phyloP scores from a whole-genome alignment of 2,329 filamentous ascomycete genomes.

The Aspergillus candidus region DNA sequence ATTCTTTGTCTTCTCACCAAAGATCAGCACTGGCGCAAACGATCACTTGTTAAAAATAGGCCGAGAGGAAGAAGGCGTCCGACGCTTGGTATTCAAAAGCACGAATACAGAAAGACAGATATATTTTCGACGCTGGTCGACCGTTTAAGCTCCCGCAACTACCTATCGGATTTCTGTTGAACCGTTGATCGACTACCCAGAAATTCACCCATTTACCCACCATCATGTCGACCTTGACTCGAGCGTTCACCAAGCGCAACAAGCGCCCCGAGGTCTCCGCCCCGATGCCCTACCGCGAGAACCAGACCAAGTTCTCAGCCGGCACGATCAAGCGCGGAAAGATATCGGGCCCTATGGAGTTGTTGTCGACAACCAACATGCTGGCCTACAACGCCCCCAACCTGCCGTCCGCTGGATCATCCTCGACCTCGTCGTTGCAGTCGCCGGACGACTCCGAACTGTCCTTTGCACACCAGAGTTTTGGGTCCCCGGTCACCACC shows the following conservation, averaged over 20 bases:
- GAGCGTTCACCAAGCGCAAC: conserved; percentile 45
- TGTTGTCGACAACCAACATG: conserved; percentile 93
- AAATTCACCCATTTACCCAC: neutral
- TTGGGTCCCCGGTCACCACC: conserved; percentile 44
- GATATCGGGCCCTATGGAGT: conserved; percentile 80
- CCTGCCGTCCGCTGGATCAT: conserved; percentile 47
- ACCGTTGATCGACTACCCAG: conserved; percentile 1
- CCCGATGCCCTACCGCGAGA: conserved; percentile 40
- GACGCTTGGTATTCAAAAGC: conserved; percentile 4
- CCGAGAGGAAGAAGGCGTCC: conserved; percentile 5
- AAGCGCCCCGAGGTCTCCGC: conserved; percentile 42
- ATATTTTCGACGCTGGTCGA: neutral
- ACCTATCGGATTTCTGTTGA: neutral
- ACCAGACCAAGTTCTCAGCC: conserved; percentile 39
- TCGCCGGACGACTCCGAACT: conserved; percentile 68
- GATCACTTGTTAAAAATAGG: conserved; percentile 13
- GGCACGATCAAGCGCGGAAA: conserved; percentile 43
- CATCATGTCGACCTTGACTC: conserved; percentile 35
- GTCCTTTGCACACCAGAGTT: conserved; percentile 42
- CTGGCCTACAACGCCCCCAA: conserved; percentile 92
- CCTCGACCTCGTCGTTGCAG: conserved; percentile 50
- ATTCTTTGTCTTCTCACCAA: conserved; percentile 14
- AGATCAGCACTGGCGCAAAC: conserved; percentile 10
- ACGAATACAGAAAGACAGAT: conserved; percentile 8
- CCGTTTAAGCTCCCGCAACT: conserved; percentile 1